These are phyloP conservation scores for Hirschioporus abietinus DNA, from an alignment of 768 basidiomycete species.

Conservation along the genomic window DNA sequence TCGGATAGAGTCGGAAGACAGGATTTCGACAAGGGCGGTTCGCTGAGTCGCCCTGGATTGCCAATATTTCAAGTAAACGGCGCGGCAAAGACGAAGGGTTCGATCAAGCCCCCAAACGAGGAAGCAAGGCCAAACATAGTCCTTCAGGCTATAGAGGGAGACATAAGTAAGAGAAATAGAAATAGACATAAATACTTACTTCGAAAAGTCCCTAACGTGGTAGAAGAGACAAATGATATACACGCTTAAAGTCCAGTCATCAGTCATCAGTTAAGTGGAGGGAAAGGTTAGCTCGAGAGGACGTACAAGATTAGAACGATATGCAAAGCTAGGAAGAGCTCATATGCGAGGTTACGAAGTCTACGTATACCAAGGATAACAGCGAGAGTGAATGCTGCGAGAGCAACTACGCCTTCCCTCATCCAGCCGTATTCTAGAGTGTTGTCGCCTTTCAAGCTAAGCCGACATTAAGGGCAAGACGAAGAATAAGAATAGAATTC, in stretches of 20 bases:
- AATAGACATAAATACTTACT: neutral
- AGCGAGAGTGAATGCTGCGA: conserved; percentile 6
- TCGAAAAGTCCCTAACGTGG: neutral
- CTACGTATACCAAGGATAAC: conserved; percentile 11
- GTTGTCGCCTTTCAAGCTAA: neutral
- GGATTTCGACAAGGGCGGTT: neutral
- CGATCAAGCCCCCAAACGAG: neutral
- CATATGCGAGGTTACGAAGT: conserved; percentile 10
- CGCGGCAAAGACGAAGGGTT: neutral
- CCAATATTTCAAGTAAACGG: neutral
- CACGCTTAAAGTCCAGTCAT: neutral
- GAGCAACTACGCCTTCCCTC: conserved; percentile 8
- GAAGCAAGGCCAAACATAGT: neutral
- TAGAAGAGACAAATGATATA: neutral
- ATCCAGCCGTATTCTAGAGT: conserved; percentile 3
- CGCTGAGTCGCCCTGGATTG: neutral
- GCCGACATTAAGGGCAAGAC: no score
- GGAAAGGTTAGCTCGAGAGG: neutral
- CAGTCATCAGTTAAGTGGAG: neutral
- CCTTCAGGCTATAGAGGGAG: neutral
- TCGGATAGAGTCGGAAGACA: neutral
- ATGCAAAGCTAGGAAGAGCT: conserved; percentile 16
- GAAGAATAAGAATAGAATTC: no score
- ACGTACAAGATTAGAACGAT: conserved; percentile 13
- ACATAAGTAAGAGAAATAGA: neutral